Evolutionary conservation across 768 basidiomycete species (phyloP).

Genomic region (Mycena galericulata): DNA sequence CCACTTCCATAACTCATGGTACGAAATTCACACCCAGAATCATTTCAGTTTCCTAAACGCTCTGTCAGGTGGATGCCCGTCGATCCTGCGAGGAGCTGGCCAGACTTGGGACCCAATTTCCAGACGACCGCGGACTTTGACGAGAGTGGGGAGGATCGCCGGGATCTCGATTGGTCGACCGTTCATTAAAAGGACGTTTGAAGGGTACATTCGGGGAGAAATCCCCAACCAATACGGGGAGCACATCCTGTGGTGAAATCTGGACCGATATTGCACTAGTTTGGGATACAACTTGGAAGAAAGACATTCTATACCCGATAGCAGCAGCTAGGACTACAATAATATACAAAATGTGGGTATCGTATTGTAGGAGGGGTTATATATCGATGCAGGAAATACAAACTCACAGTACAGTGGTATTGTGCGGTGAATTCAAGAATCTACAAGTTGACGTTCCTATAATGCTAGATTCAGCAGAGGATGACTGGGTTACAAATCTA

Average conservation of each 20-base stretch:
- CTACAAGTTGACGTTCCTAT: slow-evolving; percentile 4
- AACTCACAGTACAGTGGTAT: neutral
- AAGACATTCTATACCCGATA: neutral
- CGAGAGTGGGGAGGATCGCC: slow-evolving; percentile 62
- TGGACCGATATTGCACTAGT: neutral
- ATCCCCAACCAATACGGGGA: slow-evolving; percentile 97
- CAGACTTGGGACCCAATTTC: slow-evolving; percentile 79
- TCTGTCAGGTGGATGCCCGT: slow-evolving; percentile 91
- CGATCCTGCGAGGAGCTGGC: slow-evolving; percentile 93
- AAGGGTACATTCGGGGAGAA: slow-evolving; percentile 92
- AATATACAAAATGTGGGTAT: neutral
- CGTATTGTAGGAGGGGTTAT: neutral
- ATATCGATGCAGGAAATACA: neutral
- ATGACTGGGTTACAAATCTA: no score
- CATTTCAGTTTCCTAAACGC: slow-evolving; percentile 11
- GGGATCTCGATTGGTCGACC: slow-evolving; percentile 91
- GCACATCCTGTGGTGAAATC: slow-evolving; percentile 66
- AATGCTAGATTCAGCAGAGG: neutral
- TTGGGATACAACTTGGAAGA: neutral
- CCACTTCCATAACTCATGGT: slow-evolving; percentile 97
- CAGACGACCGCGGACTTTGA: slow-evolving; percentile 40
- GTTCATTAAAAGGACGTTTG: slow-evolving; percentile 96
- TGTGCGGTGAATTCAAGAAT: neutral
- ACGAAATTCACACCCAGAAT: neutral
- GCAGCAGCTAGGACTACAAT: no score